These are phyloP conservation scores for Theobroma cacao DNA, from an alignment of 345 rosid species.

Conservation along the genomic window DNA sequence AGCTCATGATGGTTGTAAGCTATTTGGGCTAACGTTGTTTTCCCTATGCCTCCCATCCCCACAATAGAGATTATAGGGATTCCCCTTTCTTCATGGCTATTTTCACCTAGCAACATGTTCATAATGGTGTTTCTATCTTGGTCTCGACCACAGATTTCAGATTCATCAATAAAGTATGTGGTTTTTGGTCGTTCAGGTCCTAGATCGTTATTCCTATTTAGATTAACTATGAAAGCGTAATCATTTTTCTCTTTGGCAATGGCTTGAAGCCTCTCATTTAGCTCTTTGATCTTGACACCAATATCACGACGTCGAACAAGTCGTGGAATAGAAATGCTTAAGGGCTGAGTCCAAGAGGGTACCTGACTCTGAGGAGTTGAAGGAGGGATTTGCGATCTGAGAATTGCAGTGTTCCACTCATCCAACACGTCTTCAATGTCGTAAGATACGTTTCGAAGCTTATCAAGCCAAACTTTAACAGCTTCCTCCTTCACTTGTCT, in stretches of 20 bases:
- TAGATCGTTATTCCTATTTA: too few species aligned
- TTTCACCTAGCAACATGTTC: neutral
- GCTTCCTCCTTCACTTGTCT: neutral
- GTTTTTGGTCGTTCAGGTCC: too few species aligned
- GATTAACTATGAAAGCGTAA: too few species aligned
- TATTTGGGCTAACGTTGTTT: neutral
- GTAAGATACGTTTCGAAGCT: neutral
- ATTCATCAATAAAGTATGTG: too few species aligned
- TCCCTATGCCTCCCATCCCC: neutral
- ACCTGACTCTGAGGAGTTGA: too few species aligned
- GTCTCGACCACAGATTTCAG: neutral
- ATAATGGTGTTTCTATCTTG: neutral
- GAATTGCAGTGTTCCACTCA: slow-evolving; percentile 2
- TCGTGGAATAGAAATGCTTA: too few species aligned
- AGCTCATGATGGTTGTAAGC: neutral
- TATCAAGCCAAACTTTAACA: neutral
- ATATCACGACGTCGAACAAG: neutral
- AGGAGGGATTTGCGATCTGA: too few species aligned
- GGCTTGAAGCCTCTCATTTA: neutral
- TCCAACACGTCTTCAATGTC: slow-evolving; percentile 10
- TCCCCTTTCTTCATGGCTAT: neutral
- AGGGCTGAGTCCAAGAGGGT: too few species aligned
- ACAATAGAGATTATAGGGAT: neutral
- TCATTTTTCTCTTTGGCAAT: neutral
- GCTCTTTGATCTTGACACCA: neutral